phyloP scores from a whole-genome alignment of 108 stramenopile species.

The Skeletonema costatum region DNA sequence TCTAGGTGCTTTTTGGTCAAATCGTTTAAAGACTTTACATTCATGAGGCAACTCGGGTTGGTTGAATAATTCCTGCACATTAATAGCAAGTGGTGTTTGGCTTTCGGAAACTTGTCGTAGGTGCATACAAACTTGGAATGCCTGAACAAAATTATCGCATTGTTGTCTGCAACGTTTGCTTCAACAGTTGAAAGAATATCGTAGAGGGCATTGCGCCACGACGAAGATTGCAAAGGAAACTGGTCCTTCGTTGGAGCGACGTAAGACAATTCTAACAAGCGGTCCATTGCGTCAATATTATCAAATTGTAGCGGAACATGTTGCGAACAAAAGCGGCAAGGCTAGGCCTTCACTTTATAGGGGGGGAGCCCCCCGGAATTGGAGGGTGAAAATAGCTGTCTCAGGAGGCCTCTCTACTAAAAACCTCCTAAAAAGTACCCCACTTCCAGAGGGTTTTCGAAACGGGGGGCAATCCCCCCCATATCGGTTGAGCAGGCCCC shows the following conservation, averaged over 20 bases:
- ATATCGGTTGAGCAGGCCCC: too few relatives aligned
- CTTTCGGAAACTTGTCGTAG: slow-evolving; percentile 41
- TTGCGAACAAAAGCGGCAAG: too few relatives aligned
- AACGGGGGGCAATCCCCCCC: too few relatives aligned
- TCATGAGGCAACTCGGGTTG: neutral
- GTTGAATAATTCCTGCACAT: slow-evolving; percentile 3
- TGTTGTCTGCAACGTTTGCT: neutral
- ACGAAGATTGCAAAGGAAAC: slow-evolving; percentile 12
- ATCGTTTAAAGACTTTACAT: slow-evolving; percentile 20
- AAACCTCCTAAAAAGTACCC: too few relatives aligned
- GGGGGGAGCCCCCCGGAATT: too few relatives aligned
- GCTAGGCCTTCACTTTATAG: too few relatives aligned
- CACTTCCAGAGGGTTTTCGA: too few relatives aligned
- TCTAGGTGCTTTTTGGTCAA: slow-evolving; percentile 28
- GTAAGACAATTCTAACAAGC: neutral
- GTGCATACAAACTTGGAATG: slow-evolving; percentile 29
- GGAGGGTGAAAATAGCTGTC: too few relatives aligned
- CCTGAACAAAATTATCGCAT: slow-evolving; percentile 24
- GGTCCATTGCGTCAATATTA: neutral
- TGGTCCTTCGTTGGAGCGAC: slow-evolving; percentile 9
- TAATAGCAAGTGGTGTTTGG: slow-evolving; percentile 31
- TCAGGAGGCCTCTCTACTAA: too few relatives aligned
- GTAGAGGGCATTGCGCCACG: slow-evolving; percentile 14
- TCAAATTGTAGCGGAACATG: too few relatives aligned
- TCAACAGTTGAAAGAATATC: slow-evolving; percentile 15